These are phyloP conservation scores for Cryptosporidium sp. DNA, from an alignment of 169 alveolate genomes.

Conservation along the genomic window DNA sequence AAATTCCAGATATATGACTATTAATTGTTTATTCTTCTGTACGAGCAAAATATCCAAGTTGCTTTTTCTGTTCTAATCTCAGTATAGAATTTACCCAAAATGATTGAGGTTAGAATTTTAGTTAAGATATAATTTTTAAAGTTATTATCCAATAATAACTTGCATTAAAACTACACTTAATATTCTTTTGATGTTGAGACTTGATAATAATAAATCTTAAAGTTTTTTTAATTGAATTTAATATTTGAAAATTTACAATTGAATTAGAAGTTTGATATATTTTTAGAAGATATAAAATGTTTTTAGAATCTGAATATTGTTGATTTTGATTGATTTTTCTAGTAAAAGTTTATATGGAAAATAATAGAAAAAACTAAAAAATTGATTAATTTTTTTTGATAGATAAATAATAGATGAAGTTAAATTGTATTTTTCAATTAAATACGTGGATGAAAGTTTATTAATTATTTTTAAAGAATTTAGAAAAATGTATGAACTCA, in stretches of 20 bases:
- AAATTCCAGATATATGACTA: constrained; percentile 4
- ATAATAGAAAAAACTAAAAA: background rate
- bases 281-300: background rate
- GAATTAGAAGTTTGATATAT: background rate
- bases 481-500: background rate
- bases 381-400: too few species aligned
- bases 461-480: background rate
- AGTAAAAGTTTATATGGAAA: background rate
- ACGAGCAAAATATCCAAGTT: background rate
- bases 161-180: constrained; percentile 1
- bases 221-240: constrained; percentile 10
- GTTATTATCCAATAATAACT: background rate
- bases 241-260: background rate
- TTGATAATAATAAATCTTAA: background rate
- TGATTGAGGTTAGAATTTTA: background rate
- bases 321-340: background rate
- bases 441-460: background rate
- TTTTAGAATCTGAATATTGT: background rate
- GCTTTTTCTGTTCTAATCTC: constrained; percentile 35
- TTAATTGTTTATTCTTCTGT: background rate
- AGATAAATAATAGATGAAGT: background rate
- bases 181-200: background rate
- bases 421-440: background rate
- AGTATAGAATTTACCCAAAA: constrained; percentile 10
- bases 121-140: background rate